Evolutionary conservation across 257 asterid species (phyloP).

Genomic region (Nicotiana tomentosiformis): DNA sequence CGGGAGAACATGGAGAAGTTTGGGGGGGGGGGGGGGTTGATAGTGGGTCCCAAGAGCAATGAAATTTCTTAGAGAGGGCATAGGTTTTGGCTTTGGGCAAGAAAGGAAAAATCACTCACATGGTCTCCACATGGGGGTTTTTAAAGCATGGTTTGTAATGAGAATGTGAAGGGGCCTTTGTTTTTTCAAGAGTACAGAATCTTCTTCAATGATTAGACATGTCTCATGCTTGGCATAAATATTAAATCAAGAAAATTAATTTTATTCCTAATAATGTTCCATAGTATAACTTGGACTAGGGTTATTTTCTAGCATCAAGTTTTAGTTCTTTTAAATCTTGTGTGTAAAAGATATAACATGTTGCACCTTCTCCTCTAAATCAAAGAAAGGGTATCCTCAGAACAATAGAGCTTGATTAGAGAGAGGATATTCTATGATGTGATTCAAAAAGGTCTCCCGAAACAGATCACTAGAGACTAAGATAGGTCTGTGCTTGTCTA

Average conservation of each 20-base stretch:
- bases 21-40: slow-evolving; percentile 4
- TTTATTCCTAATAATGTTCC: neutral
- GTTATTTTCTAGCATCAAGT: neutral
- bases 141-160: slow-evolving; percentile 36
- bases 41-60: slow-evolving; percentile 25
- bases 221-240: neutral
- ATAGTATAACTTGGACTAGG: neutral
- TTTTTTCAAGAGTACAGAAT: slow-evolving; percentile 27
- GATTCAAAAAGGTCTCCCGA: neutral
- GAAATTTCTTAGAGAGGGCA: slow-evolving; percentile 26
- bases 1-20: slow-evolving; percentile 33
- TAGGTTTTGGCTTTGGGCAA: slow-evolving; percentile 35
- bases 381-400: too few relatives aligned
- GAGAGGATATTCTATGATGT: neutral
- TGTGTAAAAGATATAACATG: neutral
- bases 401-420: too few relatives aligned
- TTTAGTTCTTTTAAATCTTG: neutral
- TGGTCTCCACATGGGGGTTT: slow-evolving; percentile 63
- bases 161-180: neutral
- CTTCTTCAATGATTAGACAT: slow-evolving; percentile 12
- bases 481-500: neutral
- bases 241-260: neutral
- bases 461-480: neutral
- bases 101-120: slow-evolving; percentile 42
- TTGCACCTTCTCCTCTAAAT: too few relatives aligned